Conservation (phyloP, 2,329 filamentous ascomycete genomes). For the Metarhizium rileyi region DNA sequence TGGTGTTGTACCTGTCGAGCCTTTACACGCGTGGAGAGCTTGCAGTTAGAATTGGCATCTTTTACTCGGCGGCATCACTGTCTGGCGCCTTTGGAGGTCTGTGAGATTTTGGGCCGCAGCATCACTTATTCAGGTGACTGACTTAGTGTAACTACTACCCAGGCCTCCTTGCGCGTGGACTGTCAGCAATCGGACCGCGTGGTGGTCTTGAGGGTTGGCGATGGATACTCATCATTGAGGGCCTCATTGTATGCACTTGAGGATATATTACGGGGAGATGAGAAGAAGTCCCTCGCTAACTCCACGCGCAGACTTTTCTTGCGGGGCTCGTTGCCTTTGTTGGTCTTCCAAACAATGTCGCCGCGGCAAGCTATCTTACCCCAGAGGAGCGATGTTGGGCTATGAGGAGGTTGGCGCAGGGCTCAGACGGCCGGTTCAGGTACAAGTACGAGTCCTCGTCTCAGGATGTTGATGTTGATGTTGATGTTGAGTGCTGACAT, state of each 20-base stretch:
- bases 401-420: conserved; percentile 30
- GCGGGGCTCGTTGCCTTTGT: conserved; percentile 42
- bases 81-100: conserved; percentile 61
- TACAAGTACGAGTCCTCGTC: conserved; percentile 12
- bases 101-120: too few relatives aligned
- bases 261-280: background rate
- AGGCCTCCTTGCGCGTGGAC: conserved; percentile 63
- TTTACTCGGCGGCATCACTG: conserved; percentile 61
- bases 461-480: too few relatives aligned
- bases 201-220: conserved; percentile 61
- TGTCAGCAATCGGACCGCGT: conserved; percentile 52
- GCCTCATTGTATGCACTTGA: conserved; percentile 29
- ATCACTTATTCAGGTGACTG: too few relatives aligned
- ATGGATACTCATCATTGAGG: conserved; percentile 55
- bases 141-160: conserved; percentile 45
- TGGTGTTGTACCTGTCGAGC: conserved; percentile 62
- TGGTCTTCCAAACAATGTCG: conserved; percentile 45
- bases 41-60: conserved; percentile 60
- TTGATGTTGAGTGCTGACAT: background rate
- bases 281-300: background rate
- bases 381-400: conserved; percentile 41
- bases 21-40: conserved; percentile 69
- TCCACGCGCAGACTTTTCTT: conserved; percentile 35
- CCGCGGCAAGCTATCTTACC: conserved; percentile 43
- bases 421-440: conserved; percentile 25